phyloP scores from a whole-genome alignment of 2,329 filamentous ascomycete species.

The Claviceps purpurea region DNA sequence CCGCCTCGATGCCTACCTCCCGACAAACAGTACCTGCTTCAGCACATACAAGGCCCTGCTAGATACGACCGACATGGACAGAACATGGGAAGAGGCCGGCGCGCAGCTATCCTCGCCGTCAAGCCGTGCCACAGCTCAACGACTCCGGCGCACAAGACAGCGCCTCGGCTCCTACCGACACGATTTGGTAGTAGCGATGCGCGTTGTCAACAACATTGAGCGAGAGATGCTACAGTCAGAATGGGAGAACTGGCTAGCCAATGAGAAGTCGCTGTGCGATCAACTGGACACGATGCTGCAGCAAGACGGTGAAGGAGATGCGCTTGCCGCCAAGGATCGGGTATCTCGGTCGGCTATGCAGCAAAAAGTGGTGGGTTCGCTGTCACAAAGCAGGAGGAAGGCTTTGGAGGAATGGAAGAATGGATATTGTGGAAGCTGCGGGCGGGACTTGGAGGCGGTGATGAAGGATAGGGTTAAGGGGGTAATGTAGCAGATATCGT shows the following conservation, averaged over 20 bases:
- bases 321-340: constrained; percentile 8
- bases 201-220: constrained; percentile 82
- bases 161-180: constrained; percentile 74
- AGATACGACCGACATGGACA: constrained; percentile 44
- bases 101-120: constrained; percentile 30
- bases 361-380: constrained; percentile 20
- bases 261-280: constrained; percentile 65
- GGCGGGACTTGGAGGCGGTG: constrained; percentile 25
- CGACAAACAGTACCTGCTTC: constrained; percentile 43
- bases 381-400: constrained; percentile 19
- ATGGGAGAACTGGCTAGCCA: constrained; percentile 83
- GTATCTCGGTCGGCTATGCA: constrained; percentile 8
- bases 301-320: constrained; percentile 11
- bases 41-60: constrained; percentile 47
- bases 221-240: constrained; percentile 73
- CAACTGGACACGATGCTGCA: constrained; percentile 38
- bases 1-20: constrained; percentile 18
- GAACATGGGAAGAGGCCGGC: constrained; percentile 39
- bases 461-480: constrained; percentile 18
- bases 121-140: constrained; percentile 43
- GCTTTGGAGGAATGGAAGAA: constrained; percentile 35
- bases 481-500: constrained; percentile 4
- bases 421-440: constrained; percentile 44
- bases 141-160: constrained; percentile 69
- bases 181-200: constrained; percentile 79